Percentiles rank a stretch among this genome's conserved stretches.
Evolutionary conservation across 805 yeast genomes (phyloP).

Genomic region (Cyberlindnera galapagoensis): DNA sequence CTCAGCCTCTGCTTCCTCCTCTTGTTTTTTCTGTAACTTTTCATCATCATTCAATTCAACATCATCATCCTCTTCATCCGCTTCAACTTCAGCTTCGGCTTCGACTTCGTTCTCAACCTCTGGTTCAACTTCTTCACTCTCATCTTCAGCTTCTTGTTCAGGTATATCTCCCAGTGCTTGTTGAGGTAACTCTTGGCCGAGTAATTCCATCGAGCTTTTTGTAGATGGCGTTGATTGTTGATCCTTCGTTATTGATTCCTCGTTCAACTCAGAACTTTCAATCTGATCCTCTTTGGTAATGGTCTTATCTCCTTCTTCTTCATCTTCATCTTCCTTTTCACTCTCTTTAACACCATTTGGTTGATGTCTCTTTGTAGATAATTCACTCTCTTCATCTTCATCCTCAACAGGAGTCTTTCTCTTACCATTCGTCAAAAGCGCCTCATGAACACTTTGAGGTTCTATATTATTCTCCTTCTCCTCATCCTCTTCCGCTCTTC

Average conservation of each 20-base stretch:
- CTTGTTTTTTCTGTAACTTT: conserved; percentile 16
- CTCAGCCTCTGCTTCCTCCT: conserved; percentile 17
- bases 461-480: conserved; percentile 5
- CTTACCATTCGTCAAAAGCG: not conserved
- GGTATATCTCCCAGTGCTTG: conserved; percentile 14
- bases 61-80: conserved; percentile 20
- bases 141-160: conserved; percentile 11
- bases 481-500: conserved; percentile 10
- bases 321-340: conserved; percentile 13
- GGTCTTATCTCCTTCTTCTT: conserved; percentile 22
- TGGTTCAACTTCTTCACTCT: conserved; percentile 17
- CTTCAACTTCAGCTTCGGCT: conserved; percentile 17
- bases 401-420: conserved; percentile 12
- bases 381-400: conserved; percentile 1
- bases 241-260: conserved; percentile 7
- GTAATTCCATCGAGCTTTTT: too few species aligned
- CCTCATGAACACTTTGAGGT: conserved; percentile 8
- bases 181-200: too few species aligned
- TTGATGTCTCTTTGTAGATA: conserved; percentile 11
- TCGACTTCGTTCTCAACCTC: conserved; percentile 14
- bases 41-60: conserved; percentile 21
- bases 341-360: not conserved
- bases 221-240: too few species aligned
- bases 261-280: too few species aligned
- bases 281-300: too few species aligned